Conservation (phyloP, 768 basidiomycete genomes). For the Pisolithus marmoratus region DNA sequence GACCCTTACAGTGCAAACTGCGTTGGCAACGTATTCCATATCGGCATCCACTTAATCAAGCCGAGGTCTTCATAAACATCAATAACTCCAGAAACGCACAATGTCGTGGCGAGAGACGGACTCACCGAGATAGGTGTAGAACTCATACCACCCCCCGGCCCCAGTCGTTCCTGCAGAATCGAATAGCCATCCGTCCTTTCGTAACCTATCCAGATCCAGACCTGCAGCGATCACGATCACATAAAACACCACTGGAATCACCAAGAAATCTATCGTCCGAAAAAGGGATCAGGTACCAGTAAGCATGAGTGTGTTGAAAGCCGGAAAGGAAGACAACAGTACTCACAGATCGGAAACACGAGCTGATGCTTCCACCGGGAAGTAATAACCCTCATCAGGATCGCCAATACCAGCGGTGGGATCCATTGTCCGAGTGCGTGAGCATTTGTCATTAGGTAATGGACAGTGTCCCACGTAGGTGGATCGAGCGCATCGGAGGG, state of each 20-base stretch:
- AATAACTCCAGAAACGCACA: neutral
- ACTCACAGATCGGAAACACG: slow-evolving; percentile 82
- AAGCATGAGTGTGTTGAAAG: neutral
- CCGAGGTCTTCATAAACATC: slow-evolving; percentile 44
- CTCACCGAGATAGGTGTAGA: slow-evolving; percentile 75
- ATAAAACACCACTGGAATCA: slow-evolving; percentile 84
- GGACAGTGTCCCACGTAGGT: slow-evolving; percentile 59
- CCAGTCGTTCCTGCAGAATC: slow-evolving; percentile 38
- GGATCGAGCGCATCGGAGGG: slow-evolving; percentile 67
- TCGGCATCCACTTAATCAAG: slow-evolving; percentile 53
- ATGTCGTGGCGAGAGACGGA: neutral
- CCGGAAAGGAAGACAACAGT: slow-evolving; percentile 11
- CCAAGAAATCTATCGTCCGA: slow-evolving; percentile 55
- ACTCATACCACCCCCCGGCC: slow-evolving; percentile 66
- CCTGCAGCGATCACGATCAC: slow-evolving; percentile 59
- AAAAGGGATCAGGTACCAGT: neutral
- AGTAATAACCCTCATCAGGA: slow-evolving; percentile 76
- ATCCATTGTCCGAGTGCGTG: slow-evolving; percentile 74
- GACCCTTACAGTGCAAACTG: slow-evolving; percentile 80
- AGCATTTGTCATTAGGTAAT: slow-evolving; percentile 57
- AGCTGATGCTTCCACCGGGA: slow-evolving; percentile 79
- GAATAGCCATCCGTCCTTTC: slow-evolving; percentile 80
- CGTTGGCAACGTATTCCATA: slow-evolving; percentile 86
- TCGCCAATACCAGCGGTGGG: slow-evolving; percentile 70
- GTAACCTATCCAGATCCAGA: slow-evolving; percentile 53